Base-by-base conservation (phyloP, 768 basidiomycete genomes). In the Leccinum subtestaceum region DNA sequence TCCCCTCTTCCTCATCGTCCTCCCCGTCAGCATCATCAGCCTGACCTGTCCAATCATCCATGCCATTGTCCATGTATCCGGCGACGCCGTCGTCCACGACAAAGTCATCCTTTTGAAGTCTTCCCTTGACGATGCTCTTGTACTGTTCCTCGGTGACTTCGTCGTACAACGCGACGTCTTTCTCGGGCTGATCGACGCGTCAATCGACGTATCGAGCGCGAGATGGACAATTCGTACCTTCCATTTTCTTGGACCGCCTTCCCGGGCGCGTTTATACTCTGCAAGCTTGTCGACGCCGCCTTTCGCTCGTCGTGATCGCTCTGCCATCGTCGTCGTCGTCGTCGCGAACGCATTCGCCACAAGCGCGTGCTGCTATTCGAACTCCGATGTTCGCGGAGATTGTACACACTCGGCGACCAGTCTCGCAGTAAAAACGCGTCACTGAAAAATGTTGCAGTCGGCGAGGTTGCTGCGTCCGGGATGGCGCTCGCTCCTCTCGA, bases 11-110 rank as follows among this genome's bases (percentile, higher is more conserved):
- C 17, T 73, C 76, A 7, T 85, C 86, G 45, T 83, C 83, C 54
- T 84, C 85, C 9, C 76, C 77, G 13, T 86, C 82, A 7, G 81
- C 80, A 50, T 81, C 78, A 27, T 81, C 78, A 29, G 81, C 78
- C 9, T 77, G 82, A 27, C 80, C 82, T 32, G 82, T 84, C 88
- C 93, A 98, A 67, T 96, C 95, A 59, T 98, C 97, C 86, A 94
- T 88, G 5, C 97, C 97, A 69, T 97, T 93, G 76, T 99, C 97
- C 71, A 89, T 87, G 67, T 99, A 98, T 5, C 93, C 97, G 13
- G 79, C 82, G 0, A 89, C 83, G 27, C 94, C 94, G 75, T 98
- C 97, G 67, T 98, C 97, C 38, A 90, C 88, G 19, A 98, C 92
- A 61, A 99, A 99, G 72, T 99, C 97, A 63, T 98, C 94, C 64